Evolutionary conservation across 192 early-diverging fungal species (phyloP).

Genomic region (Phycomyces nitens): DNA sequence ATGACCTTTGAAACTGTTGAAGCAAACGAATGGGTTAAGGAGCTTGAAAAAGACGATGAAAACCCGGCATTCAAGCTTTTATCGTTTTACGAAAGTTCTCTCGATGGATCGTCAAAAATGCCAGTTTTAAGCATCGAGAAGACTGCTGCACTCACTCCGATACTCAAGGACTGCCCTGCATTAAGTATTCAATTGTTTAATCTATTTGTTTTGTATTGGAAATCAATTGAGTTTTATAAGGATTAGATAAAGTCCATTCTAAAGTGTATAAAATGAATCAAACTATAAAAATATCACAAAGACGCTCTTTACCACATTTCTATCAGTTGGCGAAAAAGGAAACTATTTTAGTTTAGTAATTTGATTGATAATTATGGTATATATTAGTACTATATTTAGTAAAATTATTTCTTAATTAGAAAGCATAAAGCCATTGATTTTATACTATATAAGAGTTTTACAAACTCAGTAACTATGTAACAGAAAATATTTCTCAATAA

Average conservation of each 20-base stretch:
- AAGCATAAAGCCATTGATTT: no score
- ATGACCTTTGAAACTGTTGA: conserved; percentile 15
- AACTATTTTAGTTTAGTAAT: no score
- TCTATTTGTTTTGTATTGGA: conserved; percentile 11
- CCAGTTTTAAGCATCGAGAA: conserved; percentile 15
- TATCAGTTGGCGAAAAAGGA: no score
- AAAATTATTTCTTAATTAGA: no score
- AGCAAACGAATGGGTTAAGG: conserved; percentile 11
- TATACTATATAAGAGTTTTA: no score
- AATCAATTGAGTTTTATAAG: conserved; percentile 15
- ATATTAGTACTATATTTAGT: no score
- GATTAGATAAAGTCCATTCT: background rate
- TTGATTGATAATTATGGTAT: no score
- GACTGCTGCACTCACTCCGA: background rate
- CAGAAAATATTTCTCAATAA: no score
- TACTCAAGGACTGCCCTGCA: background rate
- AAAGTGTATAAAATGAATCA: no score
- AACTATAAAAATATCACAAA: no score
- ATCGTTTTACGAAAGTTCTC: conserved; percentile 9
- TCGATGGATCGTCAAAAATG: background rate
- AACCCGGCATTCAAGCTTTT: conserved; percentile 22
- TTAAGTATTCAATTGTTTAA: background rate
- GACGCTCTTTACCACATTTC: no score
- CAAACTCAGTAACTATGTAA: no score
- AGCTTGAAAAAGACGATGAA: conserved; percentile 7